phyloP scores from a whole-genome alignment of 176 grass and related monocot species.

The Triticum monococcum region DNA sequence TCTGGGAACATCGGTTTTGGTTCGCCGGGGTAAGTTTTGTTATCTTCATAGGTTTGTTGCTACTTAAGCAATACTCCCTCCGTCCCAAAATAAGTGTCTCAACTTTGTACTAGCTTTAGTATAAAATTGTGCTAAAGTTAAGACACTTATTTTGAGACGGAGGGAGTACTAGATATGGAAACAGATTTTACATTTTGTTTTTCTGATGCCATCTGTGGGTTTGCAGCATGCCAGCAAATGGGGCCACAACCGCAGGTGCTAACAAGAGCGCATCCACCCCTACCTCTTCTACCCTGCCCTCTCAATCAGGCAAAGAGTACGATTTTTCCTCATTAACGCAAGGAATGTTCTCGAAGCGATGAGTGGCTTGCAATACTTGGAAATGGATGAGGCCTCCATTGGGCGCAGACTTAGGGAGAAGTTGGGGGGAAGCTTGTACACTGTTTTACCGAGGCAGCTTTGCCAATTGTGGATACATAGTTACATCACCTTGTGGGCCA shows the following conservation, averaged over 20 bases:
- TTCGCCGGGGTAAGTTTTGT: conserved; percentile 56
- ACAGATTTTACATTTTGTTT: conserved; percentile 9
- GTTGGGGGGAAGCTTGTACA: conserved; percentile 15
- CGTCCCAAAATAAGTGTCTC: too few species aligned
- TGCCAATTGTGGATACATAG: conserved; percentile 42
- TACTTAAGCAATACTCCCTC: neutral
- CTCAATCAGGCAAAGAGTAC: conserved; percentile 67
- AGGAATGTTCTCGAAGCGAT: conserved; percentile 77
- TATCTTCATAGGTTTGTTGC: neutral
- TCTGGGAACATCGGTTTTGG: conserved; percentile 58
- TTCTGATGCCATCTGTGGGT: conserved; percentile 4
- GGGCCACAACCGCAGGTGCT: conserved; percentile 25
- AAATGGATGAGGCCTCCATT: neutral
- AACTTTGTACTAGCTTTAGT: too few species aligned
- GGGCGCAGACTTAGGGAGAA: conserved; percentile 26
- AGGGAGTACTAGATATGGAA: neutral
- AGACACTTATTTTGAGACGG: too few species aligned
- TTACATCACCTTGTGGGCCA: conserved; percentile 36
- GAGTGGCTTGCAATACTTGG: conserved; percentile 25
- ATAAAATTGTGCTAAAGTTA: too few species aligned
- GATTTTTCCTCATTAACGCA: conserved; percentile 97
- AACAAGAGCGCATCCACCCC: conserved; percentile 41
- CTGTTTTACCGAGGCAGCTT: conserved; percentile 22
- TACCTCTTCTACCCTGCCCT: conserved; percentile 46
- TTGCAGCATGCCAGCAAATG: conserved; percentile 63